Conservation (phyloP, 345 rosid genomes). For the Eucalyptus decipiens region DNA sequence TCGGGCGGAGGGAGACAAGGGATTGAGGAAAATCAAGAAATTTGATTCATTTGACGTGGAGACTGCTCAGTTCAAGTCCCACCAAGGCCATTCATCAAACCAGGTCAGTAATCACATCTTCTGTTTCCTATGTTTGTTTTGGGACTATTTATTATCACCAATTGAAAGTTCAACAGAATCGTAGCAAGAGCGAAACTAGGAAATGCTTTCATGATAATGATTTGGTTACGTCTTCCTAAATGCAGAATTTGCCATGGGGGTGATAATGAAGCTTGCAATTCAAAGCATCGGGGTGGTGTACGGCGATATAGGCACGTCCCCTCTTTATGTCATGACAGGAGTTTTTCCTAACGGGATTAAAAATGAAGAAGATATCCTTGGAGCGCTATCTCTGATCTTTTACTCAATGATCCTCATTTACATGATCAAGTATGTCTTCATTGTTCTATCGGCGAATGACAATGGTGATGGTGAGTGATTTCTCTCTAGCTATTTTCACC, state of each 20-base stretch:
- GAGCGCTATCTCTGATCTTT: slow-evolving; percentile 9
- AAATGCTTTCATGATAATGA: neutral
- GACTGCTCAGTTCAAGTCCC: neutral
- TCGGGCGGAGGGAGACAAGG: neutral
- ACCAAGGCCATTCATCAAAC: neutral
- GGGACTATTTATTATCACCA: neutral
- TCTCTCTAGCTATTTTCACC: neutral
- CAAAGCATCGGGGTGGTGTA: slow-evolving; percentile 26
- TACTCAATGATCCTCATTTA: slow-evolving; percentile 1
- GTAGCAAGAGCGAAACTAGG: neutral
- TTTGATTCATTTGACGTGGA: neutral
- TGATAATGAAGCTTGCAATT: slow-evolving; percentile 1
- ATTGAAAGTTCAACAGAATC: neutral
- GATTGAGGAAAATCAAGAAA: neutral
- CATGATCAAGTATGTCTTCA: slow-evolving; percentile 8
- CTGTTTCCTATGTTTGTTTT: neutral
- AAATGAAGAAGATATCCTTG: slow-evolving; percentile 4
- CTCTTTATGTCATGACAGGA: slow-evolving; percentile 5
- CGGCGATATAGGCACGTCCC: slow-evolving; percentile 25
- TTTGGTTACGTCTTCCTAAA: neutral
- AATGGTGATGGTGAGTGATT: slow-evolving; percentile 16
- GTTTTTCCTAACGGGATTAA: slow-evolving; percentile 6
- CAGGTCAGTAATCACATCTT: neutral
- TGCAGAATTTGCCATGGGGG: neutral
- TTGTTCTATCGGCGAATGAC: slow-evolving; percentile 14